phyloP scores from a whole-genome alignment of 139 green algal genomes.

The Bryopsis sp. region DNA sequence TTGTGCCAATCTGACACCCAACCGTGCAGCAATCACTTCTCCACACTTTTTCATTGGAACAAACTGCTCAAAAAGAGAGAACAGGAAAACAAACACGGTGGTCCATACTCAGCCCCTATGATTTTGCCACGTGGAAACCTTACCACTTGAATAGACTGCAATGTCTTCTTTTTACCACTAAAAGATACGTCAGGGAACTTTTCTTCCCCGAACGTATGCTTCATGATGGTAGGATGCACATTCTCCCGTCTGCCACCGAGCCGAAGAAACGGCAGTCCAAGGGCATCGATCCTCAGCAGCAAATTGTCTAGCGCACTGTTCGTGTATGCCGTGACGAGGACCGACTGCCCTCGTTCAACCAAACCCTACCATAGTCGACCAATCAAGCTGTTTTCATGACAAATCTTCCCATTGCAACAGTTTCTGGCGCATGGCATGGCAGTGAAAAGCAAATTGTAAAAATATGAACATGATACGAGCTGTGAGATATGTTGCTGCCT shows the following conservation, averaged over 20 bases:
- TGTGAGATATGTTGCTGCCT: not conserved
- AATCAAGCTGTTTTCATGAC: not conserved
- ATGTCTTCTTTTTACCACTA: constrained; percentile 14
- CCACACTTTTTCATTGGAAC: too few relatives aligned
- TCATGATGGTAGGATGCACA: constrained; percentile 45
- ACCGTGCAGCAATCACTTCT: constrained; percentile 12
- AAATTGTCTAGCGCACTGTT: constrained; percentile 97
- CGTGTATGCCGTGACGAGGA: constrained; percentile 92
- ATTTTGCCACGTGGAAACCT: constrained; percentile 1
- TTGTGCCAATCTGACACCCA: constrained; percentile 46
- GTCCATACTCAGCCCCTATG: not conserved
- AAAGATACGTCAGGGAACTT: constrained; percentile 27
- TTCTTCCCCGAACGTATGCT: constrained; percentile 42
- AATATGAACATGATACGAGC: not conserved
- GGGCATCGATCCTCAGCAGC: constrained; percentile 59
- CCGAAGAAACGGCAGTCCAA: constrained; percentile 52
- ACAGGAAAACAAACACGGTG: too few relatives aligned
- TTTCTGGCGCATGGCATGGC: not conserved
- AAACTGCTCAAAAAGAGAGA: too few relatives aligned
- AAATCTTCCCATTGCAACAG: not conserved
- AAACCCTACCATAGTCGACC: constrained; percentile 31
- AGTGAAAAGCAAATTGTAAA: constrained; percentile 2
- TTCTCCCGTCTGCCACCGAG: constrained; percentile 42
- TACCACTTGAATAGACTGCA: constrained; percentile 22
- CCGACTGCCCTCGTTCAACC: constrained; percentile 31